Conservation (phyloP, 441 rosid species). For the Pelargonium fulgidum region DNA sequence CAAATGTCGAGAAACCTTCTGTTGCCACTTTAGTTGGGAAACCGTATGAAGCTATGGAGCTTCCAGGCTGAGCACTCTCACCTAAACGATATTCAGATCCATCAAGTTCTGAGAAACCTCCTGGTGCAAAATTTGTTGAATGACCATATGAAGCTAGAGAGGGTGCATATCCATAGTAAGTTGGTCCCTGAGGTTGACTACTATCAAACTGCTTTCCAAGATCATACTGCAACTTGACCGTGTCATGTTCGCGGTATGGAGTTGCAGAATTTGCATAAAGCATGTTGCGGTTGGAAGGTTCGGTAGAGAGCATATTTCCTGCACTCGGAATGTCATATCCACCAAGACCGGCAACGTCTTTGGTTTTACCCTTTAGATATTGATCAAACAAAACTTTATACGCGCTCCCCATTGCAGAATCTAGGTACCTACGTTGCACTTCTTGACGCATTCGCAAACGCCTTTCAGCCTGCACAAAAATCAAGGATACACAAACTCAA, state of each 20-base stretch:
- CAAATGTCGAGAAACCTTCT: not conserved
- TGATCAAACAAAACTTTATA: constrained; percentile 7
- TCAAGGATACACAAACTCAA: constrained; percentile 1
- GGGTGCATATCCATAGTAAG: not conserved
- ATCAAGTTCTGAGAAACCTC: not conserved
- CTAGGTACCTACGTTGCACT: constrained; percentile 12
- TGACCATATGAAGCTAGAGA: not conserved
- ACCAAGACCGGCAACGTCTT: not conserved
- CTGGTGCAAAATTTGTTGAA: not conserved
- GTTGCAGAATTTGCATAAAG: not conserved
- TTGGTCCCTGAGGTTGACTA: not conserved
- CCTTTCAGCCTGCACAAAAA: constrained; percentile 17
- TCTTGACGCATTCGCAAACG: constrained; percentile 12
- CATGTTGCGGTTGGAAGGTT: constrained; percentile 9
- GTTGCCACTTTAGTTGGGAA: not conserved
- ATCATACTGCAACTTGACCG: not conserved
- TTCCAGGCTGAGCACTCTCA: too few relatives aligned
- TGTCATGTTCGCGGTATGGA: constrained; percentile 1
- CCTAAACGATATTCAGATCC: not conserved
- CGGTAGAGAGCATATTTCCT: not conserved
- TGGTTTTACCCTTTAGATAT: not conserved
- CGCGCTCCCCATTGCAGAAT: constrained; percentile 9
- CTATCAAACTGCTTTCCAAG: not conserved
- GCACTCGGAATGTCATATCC: not conserved
- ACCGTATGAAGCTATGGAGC: too few relatives aligned